Evolutionary conservation across 257 asterid species (phyloP).

Genomic region (Solanum chaucha): DNA sequence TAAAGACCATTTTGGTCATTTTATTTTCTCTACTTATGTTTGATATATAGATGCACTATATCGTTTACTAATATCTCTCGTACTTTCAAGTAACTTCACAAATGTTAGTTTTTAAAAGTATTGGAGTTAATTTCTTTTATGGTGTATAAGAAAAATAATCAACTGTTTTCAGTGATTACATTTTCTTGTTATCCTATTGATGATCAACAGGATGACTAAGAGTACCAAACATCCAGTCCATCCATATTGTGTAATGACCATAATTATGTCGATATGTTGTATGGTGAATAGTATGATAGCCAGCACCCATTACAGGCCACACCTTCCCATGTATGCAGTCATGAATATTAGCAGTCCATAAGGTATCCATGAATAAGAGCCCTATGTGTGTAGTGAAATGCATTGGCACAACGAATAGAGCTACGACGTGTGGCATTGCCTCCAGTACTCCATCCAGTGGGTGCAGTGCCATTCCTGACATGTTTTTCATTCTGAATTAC

Average conservation of each 20-base stretch:
- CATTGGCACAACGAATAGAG: slow-evolving; percentile 66
- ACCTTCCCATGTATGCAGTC: slow-evolving; percentile 81
- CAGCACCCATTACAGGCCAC: slow-evolving; percentile 99
- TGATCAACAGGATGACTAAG: slow-evolving; percentile 68
- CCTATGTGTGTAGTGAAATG: slow-evolving; percentile 72
- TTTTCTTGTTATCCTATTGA: too few relatives aligned
- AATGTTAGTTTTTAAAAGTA: not conserved
- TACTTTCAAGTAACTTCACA: not conserved
- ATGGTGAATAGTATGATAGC: slow-evolving; percentile 94
- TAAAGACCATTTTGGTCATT: too few relatives aligned
- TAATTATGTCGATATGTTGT: slow-evolving; percentile 94
- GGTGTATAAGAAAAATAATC: too few relatives aligned
- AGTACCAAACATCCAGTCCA: slow-evolving; percentile 99
- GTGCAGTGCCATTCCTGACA: slow-evolving; percentile 82
- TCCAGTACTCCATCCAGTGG: slow-evolving; percentile 89
- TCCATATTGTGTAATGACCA: slow-evolving; percentile 94
- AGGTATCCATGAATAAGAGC: slow-evolving; percentile 59
- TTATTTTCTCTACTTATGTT: not conserved
- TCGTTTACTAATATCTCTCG: not conserved
- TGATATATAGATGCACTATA: not conserved
- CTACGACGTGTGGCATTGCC: slow-evolving; percentile 75
- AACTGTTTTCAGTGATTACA: slow-evolving; percentile 7
- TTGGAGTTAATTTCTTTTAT: not conserved
- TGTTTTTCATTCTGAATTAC: not conserved
- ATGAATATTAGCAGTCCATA: slow-evolving; percentile 94